These are phyloP conservation scores for Citrullus colocynthis DNA, from an alignment of 306 rosid species.

Conservation along the genomic window DNA sequence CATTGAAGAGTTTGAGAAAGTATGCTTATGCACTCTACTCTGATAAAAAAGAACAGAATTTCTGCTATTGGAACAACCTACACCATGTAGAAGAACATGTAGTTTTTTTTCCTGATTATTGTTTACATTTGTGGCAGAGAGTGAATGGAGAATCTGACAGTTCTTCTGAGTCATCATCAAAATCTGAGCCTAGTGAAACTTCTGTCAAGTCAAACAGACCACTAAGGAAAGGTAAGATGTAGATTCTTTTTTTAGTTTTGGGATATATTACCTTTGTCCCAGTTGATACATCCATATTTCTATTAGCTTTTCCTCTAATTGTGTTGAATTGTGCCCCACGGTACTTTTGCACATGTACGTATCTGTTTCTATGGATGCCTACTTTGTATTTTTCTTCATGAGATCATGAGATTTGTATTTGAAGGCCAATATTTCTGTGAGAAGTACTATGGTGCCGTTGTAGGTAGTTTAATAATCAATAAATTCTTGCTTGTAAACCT, in stretches of 20 bases:
- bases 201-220: conserved; percentile 39
- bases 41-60: background rate
- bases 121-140: conserved; percentile 29
- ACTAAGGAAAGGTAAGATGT: conserved; percentile 56
- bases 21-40: background rate
- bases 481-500: background rate
- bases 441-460: background rate
- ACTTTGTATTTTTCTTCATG: background rate
- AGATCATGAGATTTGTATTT: background rate
- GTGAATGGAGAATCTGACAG: conserved; percentile 35
- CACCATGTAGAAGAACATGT: background rate
- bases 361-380: background rate
- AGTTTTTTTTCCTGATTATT: background rate
- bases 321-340: background rate
- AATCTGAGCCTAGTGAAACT: conserved; percentile 38
- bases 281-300: background rate
- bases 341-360: background rate
- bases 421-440: background rate
- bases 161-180: conserved; percentile 38
- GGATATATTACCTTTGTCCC: background rate
- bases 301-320: background rate
- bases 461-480: background rate
- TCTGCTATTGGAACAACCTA: background rate
- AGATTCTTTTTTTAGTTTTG: background rate
- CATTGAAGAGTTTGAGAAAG: conserved; percentile 58